Conservation (phyloP, 2,329 filamentous ascomycete genomes). For the Magnaporthiopsis poae region DNA sequence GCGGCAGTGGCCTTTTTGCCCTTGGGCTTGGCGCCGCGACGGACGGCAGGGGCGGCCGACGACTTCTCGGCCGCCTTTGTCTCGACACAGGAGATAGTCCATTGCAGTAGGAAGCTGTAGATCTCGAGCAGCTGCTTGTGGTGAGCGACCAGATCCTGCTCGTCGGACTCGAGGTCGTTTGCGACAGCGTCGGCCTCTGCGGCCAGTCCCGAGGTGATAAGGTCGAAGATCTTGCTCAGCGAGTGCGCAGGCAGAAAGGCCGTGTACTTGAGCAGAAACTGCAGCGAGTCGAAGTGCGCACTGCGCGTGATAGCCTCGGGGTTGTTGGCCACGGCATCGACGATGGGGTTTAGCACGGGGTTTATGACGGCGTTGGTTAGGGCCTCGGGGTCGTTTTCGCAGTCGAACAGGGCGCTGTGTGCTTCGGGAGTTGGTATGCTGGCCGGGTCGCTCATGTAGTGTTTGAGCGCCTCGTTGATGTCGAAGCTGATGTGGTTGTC, state of each 20-base stretch:
- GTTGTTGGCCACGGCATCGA: constrained; percentile 84
- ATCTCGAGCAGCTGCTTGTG: constrained; percentile 90
- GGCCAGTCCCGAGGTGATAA: constrained; percentile 75
- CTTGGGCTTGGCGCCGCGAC: constrained; percentile 66
- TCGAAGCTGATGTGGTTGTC: constrained; percentile 77
- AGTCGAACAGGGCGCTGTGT: constrained; percentile 71
- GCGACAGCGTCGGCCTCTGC: constrained; percentile 78
- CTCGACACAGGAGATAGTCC: constrained; percentile 90
- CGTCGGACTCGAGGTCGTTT: constrained; percentile 80
- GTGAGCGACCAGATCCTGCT: constrained; percentile 74
- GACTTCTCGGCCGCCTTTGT: constrained; percentile 87
- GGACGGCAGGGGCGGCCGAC: constrained; percentile 56
- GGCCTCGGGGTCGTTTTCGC: constrained; percentile 81
- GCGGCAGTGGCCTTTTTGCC: constrained; percentile 58
- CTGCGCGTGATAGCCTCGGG: constrained; percentile 76
- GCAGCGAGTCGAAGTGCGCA: constrained; percentile 78
- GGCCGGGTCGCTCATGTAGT: constrained; percentile 87
- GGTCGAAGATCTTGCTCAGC: constrained; percentile 85
- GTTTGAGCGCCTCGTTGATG: constrained; percentile 91
- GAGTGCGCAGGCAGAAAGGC: constrained; percentile 68
- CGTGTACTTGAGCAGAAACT: constrained; percentile 90
- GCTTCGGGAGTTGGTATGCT: constrained; percentile 79
- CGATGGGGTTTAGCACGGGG: constrained; percentile 76
- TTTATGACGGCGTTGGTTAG: constrained; percentile 73
- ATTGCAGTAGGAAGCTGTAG: constrained; percentile 87